Evolutionary conservation across 2,329 filamentous ascomycete genomes (phyloP).

Genomic region (Ceratocystis diversiconidia): DNA sequence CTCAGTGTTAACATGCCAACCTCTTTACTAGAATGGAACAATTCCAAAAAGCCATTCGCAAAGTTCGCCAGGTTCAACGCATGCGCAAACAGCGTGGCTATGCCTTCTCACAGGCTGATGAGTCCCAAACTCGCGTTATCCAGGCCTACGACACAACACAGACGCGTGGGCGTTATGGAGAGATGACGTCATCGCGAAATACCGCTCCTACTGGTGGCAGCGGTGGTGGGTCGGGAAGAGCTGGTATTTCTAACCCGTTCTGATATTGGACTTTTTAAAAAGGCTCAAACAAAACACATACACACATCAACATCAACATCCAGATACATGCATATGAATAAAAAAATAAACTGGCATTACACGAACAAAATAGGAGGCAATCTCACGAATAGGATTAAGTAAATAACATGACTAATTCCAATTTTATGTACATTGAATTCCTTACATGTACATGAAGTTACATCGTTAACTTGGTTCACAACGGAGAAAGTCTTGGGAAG

Average conservation of each 20-base stretch:
- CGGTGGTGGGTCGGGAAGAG: too few relatives aligned
- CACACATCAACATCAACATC: not conserved
- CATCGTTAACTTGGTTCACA: too few relatives aligned
- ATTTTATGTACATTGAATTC: too few relatives aligned
- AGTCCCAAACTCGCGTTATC: conserved; percentile 84
- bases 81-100: conserved; percentile 99
- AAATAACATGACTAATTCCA: too few relatives aligned
- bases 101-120: conserved; percentile 93
- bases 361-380: too few relatives aligned
- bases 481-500: too few relatives aligned
- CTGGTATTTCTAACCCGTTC: not conserved
- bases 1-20: not conserved
- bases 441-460: too few relatives aligned
- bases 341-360: not conserved
- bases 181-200: conserved; percentile 54
- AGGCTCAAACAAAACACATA: not conserved
- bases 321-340: not conserved
- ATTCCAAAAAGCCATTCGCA: conserved; percentile 98
- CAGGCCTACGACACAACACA: conserved; percentile 97
- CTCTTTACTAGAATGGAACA: conserved; percentile 71
- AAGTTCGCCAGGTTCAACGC: conserved; percentile 92
- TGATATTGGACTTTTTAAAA: not conserved
- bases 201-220: conserved; percentile 1
- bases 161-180: conserved; percentile 80
- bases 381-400: too few relatives aligned